phyloP scores from a whole-genome alignment of 2,329 filamentous ascomycete genomes.

The Beauveria sp. region DNA sequence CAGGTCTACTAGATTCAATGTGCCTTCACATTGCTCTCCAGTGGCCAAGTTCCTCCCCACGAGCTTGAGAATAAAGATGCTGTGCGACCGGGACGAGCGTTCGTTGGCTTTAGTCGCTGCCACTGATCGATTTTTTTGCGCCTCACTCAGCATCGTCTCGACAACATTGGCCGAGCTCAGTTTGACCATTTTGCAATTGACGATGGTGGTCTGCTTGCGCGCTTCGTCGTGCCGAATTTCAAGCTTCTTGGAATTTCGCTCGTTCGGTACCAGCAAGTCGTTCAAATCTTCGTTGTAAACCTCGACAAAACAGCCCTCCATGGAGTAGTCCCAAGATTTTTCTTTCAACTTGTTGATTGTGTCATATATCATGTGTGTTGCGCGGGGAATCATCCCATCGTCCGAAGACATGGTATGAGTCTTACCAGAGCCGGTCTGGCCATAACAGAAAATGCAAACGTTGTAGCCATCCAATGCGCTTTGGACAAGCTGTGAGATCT shows the following conservation, averaged over 20 bases:
- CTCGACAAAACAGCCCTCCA: conserved; percentile 93
- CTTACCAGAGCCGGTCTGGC: conserved; percentile 70
- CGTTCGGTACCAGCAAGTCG: conserved; percentile 60
- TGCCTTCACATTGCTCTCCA: conserved; percentile 80
- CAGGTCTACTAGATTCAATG: conserved; percentile 89
- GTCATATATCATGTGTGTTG: conserved; percentile 88
- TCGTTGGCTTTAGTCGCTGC: conserved; percentile 98
- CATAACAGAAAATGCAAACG: conserved; percentile 98
- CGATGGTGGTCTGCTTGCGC: conserved; percentile 73
- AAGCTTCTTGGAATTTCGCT: conserved; percentile 65
- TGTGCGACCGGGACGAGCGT: conserved; percentile 87
- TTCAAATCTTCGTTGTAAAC: conserved; percentile 98
- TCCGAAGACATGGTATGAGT: conserved; percentile 89
- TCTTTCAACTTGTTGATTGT: conserved; percentile 76
- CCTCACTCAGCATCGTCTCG: conserved; percentile 69
- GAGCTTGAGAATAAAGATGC: conserved; percentile 86
- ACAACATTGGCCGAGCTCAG: conserved; percentile 76
- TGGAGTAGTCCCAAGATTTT: conserved; percentile 89
- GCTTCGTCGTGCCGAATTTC: conserved; percentile 81
- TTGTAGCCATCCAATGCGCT: conserved; percentile 96
- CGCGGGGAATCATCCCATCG: conserved; percentile 92
- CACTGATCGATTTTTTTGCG: conserved; percentile 80
- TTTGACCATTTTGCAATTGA: conserved; percentile 68
- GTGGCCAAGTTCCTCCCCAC: conserved; percentile 64
- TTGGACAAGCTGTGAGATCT: conserved; percentile 95